A percentile compares a stretch with the other conserved stretches of the same genome.
These are phyloP conservation scores for Inonotus obliquus DNA, from an alignment of 1,284 basidiomycete species.

Conservation along the genomic window DNA sequence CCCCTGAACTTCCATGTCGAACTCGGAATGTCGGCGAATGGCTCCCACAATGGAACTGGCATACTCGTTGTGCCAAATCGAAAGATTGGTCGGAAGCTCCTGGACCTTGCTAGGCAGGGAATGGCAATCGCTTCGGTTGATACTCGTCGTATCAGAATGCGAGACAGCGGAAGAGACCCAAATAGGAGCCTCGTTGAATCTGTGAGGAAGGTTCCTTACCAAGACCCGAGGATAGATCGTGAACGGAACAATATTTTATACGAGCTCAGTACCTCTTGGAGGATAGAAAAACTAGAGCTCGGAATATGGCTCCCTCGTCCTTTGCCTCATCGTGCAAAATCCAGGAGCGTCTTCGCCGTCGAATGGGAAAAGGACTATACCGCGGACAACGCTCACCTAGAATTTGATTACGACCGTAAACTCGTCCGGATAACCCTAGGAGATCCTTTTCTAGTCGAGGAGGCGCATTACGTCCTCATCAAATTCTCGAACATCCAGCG, in stretches of 20 bases:
- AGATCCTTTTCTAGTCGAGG: slow-evolving; percentile 45
- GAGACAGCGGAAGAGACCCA: slow-evolving; percentile 22
- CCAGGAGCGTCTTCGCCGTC: slow-evolving; percentile 45
- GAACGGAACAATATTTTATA: slow-evolving; percentile 42
- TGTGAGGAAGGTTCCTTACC: slow-evolving; percentile 55
- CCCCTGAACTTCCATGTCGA: slow-evolving; percentile 50
- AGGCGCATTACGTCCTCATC: slow-evolving; percentile 47
- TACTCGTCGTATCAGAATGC: slow-evolving; percentile 29
- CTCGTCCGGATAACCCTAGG: slow-evolving; percentile 59
- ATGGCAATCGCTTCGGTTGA: slow-evolving; percentile 39
- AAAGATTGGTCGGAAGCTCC: slow-evolving; percentile 42
- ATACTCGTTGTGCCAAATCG: slow-evolving; percentile 42
- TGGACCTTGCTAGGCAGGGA: slow-evolving; percentile 36
- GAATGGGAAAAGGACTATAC: slow-evolving; percentile 53
- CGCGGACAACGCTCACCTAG: slow-evolving; percentile 45
- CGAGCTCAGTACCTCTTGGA: slow-evolving; percentile 40
- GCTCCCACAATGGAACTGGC: slow-evolving; percentile 57
- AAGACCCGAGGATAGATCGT: slow-evolving; percentile 55
- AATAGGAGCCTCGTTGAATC: slow-evolving; percentile 28
- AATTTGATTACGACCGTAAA: slow-evolving; percentile 63
- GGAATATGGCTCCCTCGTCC: slow-evolving; percentile 39
- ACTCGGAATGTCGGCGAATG: slow-evolving; percentile 42
- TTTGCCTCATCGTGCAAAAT: slow-evolving; percentile 17
- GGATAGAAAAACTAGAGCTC: slow-evolving; percentile 57
- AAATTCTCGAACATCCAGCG: slow-evolving; percentile 54